Base-by-base conservation (phyloP, 2,329 filamentous ascomycete genomes). In the Nemania sp. region DNA sequence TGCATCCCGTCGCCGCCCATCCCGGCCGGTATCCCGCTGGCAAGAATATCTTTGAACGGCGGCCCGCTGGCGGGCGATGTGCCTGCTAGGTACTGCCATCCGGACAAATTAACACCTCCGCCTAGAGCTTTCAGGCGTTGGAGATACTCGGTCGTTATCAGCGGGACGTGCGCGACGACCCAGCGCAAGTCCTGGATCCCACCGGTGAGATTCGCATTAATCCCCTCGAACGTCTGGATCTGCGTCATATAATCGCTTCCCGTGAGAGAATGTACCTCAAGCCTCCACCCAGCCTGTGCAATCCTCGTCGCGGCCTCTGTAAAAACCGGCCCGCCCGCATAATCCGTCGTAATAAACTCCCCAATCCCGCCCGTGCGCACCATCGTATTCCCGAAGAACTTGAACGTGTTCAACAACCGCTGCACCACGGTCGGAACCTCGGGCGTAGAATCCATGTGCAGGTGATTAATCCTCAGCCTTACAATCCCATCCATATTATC, bases 81-180 rank as follows among this genome's bases (percentile, higher is more conserved):
- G 1, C 63, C 65, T 1, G 65, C 58, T 0, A 68, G 56, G 26
- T 66, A 68, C 39, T 58, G 53, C 61, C 62, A 68, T 1, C 66
- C 54, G 2, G 64, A 66, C 19, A 68, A 50, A 42, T 67, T 66
- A 15, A 67, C 66, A 3, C 66, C 66, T 8, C 61, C 66, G 17
- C 66, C 66, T 17, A 67, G 33, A 8, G 51, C 52, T 49, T 64
- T 65, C 5, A 68, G 55, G 6, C 66, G 58, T 5, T 44, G 43
- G 1, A 68, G 56, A 44, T 62, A 66, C 26, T 64, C 64, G 1
- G 44, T 24, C 2, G 63, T 66, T 42, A 67, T 67, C 14, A 42
- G 56, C n/a, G 65, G 66, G 3, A 68, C 64, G 46, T 68, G 65
- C 0, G 66, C 66, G 15, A 68, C 50, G 0, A 67, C 65, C 66